phyloP scores from a whole-genome alignment of 2,329 filamentous ascomycete genomes.

The Leptosphaerulina australis region DNA sequence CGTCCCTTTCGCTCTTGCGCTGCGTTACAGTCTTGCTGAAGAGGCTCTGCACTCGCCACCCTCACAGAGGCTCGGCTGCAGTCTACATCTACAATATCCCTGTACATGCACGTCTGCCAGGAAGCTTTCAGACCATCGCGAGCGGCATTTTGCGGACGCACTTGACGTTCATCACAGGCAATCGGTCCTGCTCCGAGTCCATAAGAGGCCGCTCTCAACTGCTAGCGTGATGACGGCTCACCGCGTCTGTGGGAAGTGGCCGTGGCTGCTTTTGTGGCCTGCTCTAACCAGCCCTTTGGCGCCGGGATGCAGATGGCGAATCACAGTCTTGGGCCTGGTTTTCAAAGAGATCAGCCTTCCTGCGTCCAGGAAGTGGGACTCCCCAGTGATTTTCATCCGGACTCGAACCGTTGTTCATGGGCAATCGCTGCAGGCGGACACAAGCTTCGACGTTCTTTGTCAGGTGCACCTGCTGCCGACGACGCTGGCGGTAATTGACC shows the following conservation, averaged over 20 bases:
- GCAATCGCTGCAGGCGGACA: constrained; percentile 11
- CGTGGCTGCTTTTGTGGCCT: constrained; percentile 19
- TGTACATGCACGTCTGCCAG: constrained; percentile 15
- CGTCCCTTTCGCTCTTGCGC: constrained; percentile 1
- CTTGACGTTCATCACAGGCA: constrained; percentile 20
- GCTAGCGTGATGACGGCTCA: constrained; percentile 15
- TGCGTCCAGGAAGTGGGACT: constrained; percentile 14
- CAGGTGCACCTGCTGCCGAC: constrained; percentile 6
- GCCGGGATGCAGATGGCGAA: constrained; percentile 20
- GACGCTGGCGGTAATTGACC: constrained; percentile 1
- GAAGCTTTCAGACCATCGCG: constrained; percentile 16
- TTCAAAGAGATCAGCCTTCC: constrained; percentile 15
- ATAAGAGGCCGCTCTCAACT: constrained; percentile 16
- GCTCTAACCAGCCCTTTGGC: constrained; percentile 16
- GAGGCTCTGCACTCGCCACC: constrained; percentile 20
- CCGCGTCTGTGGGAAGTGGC: constrained; percentile 17
- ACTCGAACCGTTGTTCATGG: constrained; percentile 18
- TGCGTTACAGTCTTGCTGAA: neutral
- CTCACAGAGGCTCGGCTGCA: constrained; percentile 19
- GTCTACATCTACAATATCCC: constrained; percentile 15
- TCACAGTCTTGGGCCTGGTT: constrained; percentile 16
- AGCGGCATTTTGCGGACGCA: constrained; percentile 23
- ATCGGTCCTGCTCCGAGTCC: constrained; percentile 31
- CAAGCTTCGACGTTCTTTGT: constrained; percentile 4
- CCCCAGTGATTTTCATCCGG: constrained; percentile 11